Conservation (phyloP, 108 stramenopile genomes). For the Nitzschia sp. region DNA sequence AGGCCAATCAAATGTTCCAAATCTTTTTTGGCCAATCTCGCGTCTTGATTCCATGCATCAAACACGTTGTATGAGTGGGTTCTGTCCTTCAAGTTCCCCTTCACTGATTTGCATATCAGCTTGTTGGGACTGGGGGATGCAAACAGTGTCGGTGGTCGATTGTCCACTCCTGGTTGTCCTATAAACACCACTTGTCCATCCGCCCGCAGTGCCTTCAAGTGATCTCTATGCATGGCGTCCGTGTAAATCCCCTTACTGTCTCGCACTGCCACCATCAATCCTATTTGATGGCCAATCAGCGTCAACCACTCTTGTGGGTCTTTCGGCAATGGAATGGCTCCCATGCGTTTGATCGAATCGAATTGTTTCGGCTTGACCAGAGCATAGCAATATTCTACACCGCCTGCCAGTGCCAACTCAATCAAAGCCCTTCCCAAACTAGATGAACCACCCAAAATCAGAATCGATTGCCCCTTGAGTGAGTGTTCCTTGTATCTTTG, state of each 20-base stretch:
- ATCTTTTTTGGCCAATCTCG: slow-evolving; percentile 54
- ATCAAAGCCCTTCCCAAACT: slow-evolving; percentile 63
- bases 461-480: slow-evolving; percentile 56
- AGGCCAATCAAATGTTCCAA: slow-evolving; percentile 62
- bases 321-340: slow-evolving; percentile 49
- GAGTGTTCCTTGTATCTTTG: slow-evolving; percentile 39
- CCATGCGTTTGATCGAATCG: slow-evolving; percentile 35
- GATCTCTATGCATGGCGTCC: slow-evolving; percentile 32
- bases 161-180: slow-evolving; percentile 29
- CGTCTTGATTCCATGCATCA: slow-evolving; percentile 53
- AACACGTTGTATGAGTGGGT: slow-evolving; percentile 43
- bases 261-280: slow-evolving; percentile 44
- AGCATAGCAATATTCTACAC: slow-evolving; percentile 58
- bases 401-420: slow-evolving; percentile 54
- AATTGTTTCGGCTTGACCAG: slow-evolving; percentile 47
- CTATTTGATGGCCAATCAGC: slow-evolving; percentile 48
- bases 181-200: slow-evolving; percentile 42
- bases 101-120: slow-evolving; percentile 29
- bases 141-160: background rate
- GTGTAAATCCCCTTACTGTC: slow-evolving; percentile 22
- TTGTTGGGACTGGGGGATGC: slow-evolving; percentile 17
- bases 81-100: slow-evolving; percentile 33
- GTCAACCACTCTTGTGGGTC: slow-evolving; percentile 58
- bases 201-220: slow-evolving; percentile 35
- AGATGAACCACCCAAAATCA: slow-evolving; percentile 67